These are phyloP conservation scores for Gynochthodes officinalis DNA, from an alignment of 257 asterid species.

Conservation along the genomic window DNA sequence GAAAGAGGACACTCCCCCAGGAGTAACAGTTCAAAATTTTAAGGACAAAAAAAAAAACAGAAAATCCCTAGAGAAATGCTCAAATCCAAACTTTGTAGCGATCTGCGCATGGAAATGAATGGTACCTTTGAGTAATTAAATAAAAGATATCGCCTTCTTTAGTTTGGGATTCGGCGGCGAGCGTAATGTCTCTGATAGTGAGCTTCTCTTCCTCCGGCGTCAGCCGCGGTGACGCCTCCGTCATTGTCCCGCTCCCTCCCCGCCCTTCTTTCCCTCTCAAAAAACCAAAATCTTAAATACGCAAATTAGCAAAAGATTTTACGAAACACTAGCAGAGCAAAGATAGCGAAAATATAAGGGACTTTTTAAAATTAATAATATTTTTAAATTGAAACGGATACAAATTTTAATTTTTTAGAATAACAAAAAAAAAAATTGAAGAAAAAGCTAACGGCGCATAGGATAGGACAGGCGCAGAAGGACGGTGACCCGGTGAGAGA, in stretches of 20 bases:
- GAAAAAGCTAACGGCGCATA: too few relatives aligned
- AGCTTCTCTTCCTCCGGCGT: constrained; percentile 93
- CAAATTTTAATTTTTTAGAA: too few relatives aligned
- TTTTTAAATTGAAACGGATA: too few relatives aligned
- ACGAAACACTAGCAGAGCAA: neutral
- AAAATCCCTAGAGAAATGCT: neutral
- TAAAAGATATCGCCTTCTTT: constrained; percentile 83
- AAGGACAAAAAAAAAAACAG: neutral
- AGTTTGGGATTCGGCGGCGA: constrained; percentile 74
- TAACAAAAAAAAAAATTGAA: neutral
- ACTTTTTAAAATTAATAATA: too few relatives aligned
- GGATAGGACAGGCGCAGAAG: neutral
- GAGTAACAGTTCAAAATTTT: neutral
- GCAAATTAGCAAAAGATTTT: neutral
- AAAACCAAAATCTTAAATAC: neutral
- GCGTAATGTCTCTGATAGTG: constrained; percentile 65
- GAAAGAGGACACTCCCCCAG: neutral
- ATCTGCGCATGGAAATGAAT: neutral
- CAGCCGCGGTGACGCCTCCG: constrained; percentile 66
- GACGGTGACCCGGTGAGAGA: constrained; percentile 3
- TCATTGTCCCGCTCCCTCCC: constrained; percentile 32
- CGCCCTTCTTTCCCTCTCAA: neutral
- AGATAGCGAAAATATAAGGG: neutral
- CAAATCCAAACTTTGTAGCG: neutral
- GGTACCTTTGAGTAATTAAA: constrained; percentile 78